Percentiles rank a stretch among this genome's conserved stretches.
These are phyloP conservation scores for Dittrichia graveolens DNA, from an alignment of 129 eudicot genomes.

Conservation along the genomic window DNA sequence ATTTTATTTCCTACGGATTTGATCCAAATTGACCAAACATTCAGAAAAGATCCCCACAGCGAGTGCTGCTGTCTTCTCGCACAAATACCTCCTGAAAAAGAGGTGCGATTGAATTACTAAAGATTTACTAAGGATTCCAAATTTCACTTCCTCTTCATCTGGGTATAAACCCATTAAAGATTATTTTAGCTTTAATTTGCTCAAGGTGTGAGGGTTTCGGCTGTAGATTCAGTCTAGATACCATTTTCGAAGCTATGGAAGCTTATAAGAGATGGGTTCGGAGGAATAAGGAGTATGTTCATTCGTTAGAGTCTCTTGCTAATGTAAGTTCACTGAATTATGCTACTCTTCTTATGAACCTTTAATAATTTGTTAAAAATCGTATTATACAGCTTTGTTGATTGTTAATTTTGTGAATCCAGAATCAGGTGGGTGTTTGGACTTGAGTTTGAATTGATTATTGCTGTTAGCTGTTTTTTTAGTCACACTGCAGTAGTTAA, in stretches of 20 bases:
- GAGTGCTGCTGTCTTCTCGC: conserved; percentile 11
- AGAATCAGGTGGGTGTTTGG: conserved; percentile 6
- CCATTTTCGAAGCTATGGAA: conserved; percentile 56
- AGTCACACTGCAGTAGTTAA: background rate
- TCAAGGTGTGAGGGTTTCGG: conserved; percentile 27
- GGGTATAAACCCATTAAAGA: conserved; percentile 11
- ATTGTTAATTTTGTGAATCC: conserved; percentile 12
- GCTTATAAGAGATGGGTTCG: conserved; percentile 96
- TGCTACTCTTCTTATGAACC: background rate
- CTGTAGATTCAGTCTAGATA: conserved; percentile 20
- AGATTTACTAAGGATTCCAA: background rate
- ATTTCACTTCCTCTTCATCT: conserved; percentile 1
- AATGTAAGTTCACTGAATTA: conserved; percentile 63
- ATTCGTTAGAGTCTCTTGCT: conserved; percentile 77
- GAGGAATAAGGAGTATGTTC: conserved; percentile 79
- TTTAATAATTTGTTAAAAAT: background rate
- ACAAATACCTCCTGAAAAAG: background rate
- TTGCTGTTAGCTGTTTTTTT: background rate
- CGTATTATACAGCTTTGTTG: background rate
- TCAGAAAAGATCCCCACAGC: conserved; percentile 17
- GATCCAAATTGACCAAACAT: conserved; percentile 27
- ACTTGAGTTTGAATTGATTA: background rate
- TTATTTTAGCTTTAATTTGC: conserved; percentile 14
- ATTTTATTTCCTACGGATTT: conserved; percentile 6
- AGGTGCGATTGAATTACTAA: conserved; percentile 9